Evolutionary conservation across 306 rosid species (phyloP).

Genomic region (Vicia sativa): DNA sequence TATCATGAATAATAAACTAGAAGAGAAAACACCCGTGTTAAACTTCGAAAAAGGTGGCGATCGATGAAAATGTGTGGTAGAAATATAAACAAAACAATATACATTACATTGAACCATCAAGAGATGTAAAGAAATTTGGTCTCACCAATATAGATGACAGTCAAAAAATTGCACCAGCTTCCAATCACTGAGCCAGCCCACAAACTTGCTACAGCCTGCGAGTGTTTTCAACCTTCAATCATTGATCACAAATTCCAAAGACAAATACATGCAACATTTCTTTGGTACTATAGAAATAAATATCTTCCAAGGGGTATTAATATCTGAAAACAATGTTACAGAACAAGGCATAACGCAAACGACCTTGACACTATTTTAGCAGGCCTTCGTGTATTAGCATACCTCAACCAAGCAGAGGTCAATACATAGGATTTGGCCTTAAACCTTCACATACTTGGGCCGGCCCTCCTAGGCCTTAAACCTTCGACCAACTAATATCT

Average conservation of each 20-base stretch:
- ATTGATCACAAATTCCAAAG: constrained; percentile 37
- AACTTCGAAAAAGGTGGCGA: neutral
- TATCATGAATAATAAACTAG: constrained; percentile 26
- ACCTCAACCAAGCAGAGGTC: neutral
- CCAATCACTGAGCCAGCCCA: constrained; percentile 76
- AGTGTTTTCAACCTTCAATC: constrained; percentile 45
- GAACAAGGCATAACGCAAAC: neutral
- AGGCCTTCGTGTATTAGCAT: neutral
- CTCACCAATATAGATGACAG: constrained; percentile 82
- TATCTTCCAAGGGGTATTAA: constrained; percentile 25
- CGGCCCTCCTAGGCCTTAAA: too few relatives aligned
- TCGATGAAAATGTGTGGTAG: too few relatives aligned
- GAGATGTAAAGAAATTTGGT: constrained; percentile 6
- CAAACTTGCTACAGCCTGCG: constrained; percentile 66
- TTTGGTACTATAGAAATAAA: constrained; percentile 8
- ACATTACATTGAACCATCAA: constrained; percentile 13
- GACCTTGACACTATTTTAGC: neutral
- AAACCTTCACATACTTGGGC: neutral
- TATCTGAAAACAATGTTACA: constrained; percentile 6
- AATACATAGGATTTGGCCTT: neutral
- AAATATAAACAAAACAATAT: neutral
- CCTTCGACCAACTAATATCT: too few relatives aligned
- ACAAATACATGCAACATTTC: constrained; percentile 16
- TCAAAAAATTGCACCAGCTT: constrained; percentile 86
- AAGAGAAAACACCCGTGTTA: neutral